Evolutionary conservation across 2,329 filamentous ascomycete genomes (phyloP).

Genomic region (Fusarium denticulatum): DNA sequence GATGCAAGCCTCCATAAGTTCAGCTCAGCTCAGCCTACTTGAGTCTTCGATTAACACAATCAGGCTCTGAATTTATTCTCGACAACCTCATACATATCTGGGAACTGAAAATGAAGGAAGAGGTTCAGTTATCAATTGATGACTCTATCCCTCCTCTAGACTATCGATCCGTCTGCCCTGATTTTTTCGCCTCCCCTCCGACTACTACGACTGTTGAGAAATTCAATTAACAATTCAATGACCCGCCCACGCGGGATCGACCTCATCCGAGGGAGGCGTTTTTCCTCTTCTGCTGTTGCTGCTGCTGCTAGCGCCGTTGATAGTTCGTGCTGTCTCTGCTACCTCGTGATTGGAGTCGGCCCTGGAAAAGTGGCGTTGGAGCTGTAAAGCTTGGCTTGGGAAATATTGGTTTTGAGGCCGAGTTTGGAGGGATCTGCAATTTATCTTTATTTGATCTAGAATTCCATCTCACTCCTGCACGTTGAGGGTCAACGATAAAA

Average conservation of each 20-base stretch:
- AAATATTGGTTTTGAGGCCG: slow-evolving; percentile 11
- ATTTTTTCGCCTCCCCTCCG: slow-evolving; percentile 13
- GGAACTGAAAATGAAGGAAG: background rate
- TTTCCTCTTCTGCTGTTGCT: background rate
- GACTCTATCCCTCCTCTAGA: slow-evolving; percentile 11
- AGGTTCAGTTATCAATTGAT: slow-evolving; percentile 9
- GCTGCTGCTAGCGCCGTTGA: slow-evolving; percentile 26
- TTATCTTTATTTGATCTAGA: slow-evolving; percentile 2
- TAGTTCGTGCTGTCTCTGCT: slow-evolving; percentile 23
- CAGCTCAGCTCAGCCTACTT: background rate
- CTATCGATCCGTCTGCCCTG: slow-evolving; percentile 20
- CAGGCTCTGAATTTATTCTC: background rate
- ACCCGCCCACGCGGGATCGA: slow-evolving; percentile 18
- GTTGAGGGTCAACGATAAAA: background rate
- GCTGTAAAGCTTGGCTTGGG: slow-evolving; percentile 22
- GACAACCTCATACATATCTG: background rate
- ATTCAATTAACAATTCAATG: slow-evolving; percentile 28
- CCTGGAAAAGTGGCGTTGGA: slow-evolving; percentile 33
- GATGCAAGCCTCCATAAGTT: slow-evolving; percentile 3
- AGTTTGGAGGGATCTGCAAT: background rate
- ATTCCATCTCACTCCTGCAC: slow-evolving; percentile 13
- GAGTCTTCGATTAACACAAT: background rate
- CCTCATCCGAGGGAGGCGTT: slow-evolving; percentile 20
- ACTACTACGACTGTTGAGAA: slow-evolving; percentile 1
- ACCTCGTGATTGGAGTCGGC: slow-evolving; percentile 30